Conservation (phyloP, 2,329 filamentous ascomycete species). For the Pseudohalonectria lignicola region DNA sequence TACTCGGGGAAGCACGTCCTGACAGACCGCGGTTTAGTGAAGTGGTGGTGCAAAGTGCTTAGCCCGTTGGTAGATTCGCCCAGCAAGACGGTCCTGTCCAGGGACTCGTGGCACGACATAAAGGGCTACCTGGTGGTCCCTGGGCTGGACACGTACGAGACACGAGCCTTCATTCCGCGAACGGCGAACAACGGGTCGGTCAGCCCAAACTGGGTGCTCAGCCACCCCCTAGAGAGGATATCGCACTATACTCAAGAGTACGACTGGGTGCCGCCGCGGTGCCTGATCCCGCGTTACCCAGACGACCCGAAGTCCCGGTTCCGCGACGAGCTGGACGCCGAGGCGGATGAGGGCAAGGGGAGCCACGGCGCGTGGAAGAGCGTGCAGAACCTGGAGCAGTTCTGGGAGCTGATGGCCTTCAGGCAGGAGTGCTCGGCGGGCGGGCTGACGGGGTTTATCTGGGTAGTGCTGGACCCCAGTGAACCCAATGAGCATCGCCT, state of each 20-base stretch:
- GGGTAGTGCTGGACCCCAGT: conserved; percentile 68
- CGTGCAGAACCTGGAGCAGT: conserved; percentile 74
- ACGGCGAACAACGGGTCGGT: conserved; percentile 24
- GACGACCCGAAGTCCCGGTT: conserved; percentile 94
- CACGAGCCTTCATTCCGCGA: conserved; percentile 64
- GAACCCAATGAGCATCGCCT: neutral
- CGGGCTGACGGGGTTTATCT: conserved; percentile 84
- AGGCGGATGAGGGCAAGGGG: conserved; percentile 51
- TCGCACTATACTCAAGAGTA: conserved; percentile 50
- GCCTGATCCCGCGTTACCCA: conserved; percentile 80
- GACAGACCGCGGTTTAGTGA: conserved; percentile 79
- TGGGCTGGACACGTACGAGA: conserved; percentile 74
- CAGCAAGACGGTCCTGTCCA: conserved; percentile 6
- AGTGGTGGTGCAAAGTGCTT: conserved; percentile 89
- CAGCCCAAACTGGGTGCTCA: conserved; percentile 52
- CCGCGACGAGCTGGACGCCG: conserved; percentile 78
- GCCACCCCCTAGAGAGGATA: conserved; percentile 57
- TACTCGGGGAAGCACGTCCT: conserved; percentile 81
- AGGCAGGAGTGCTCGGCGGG: conserved; percentile 93
- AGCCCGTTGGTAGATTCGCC: conserved; percentile 57
- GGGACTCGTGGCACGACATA: conserved; percentile 30
- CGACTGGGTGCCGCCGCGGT: conserved; percentile 60
- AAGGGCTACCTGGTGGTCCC: conserved; percentile 80
- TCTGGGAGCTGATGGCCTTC: conserved; percentile 98
- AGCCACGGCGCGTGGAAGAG: conserved; percentile 67